Evolutionary conservation across 2,329 filamentous ascomycete genomes (phyloP), one percentile per base, ranked within the genome.

Genomic region (Sporothrix pallida): DNA sequence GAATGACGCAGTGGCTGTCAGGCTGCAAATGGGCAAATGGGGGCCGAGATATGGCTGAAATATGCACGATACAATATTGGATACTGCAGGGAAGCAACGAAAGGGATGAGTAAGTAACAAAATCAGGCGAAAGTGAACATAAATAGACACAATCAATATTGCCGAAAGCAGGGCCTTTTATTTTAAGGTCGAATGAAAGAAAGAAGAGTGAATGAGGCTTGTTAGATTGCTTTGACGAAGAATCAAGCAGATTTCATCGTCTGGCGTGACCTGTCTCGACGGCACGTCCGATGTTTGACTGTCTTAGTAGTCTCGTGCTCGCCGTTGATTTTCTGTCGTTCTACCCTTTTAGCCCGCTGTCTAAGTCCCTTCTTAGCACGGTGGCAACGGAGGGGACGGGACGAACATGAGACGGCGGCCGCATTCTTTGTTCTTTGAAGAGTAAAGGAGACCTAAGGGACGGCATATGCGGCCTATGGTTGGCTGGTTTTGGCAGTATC

Each of bases 331-430:
- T 44, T 65, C 60, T 23, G 60, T 23, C 44, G n/a, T 44, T 65
- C 60, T 46, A 46, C 37, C n/a, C 37, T 23, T 20, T n/a, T 67
- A 67, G 62, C 42, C 60, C 20, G 42, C 31, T 26, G 62, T 48
- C 62, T 65, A 44, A 67, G 62, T 48, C n/a, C n/a, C 23, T 12
- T n/a, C 13, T n/a, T 56, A 70, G 48, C 17, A 52, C 37, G 52
- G 68, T 70, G 68, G 68, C 68, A n/a, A 58, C 68, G 52, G 68
- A 52, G 42, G 68, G 68, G 42, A 60, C 68, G 68, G 68, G n/a
- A 70, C 68, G 68, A 70, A 12, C 54, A 48, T 31, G 20, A 17
- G 20, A 46, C 68, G 68, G 68, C 68, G 50, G 26, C 68, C 68
- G 52, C n/a, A 46, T 70, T 70, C 68, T 70, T 70, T 70, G 68